Evolutionary conservation across 768 basidiomycete species (phyloP), one percentile per base, ranked within the genome.

Genomic region (Hygrophorus russula): DNA sequence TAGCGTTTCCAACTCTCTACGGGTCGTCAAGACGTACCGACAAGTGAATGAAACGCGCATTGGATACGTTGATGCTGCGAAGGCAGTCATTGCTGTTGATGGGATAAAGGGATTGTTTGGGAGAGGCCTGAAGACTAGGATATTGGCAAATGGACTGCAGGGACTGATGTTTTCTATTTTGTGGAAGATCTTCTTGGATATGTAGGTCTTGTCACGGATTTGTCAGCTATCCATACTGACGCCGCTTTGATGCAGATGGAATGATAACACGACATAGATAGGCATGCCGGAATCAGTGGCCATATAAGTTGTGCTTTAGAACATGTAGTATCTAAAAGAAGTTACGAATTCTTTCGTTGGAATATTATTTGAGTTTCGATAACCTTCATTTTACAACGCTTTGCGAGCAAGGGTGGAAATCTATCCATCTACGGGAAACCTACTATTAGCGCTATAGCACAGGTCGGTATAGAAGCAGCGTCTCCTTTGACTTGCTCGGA

Each of bases 11-110:
- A 97, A 97, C 65, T 89, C 83, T 4, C 66, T 98, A 1, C 76
- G 90, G 14, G 93, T 98, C 2, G 64, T 98, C 56, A 98, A 97
- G 72, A 97, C 94, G 0, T 97, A 96, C 62, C 69, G 93, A 12
- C 94, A 98, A 59, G 90, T 93, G 27, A 78, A 91, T 56, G 80
- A 83, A 47, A 76, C 76, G 4, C 73, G 77, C 24, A 82, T 98
- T 12, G 76, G 81, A 1, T 98, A 97, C 57, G 44, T 69, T 3
- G 76, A 80, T 41, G 87, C 90, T 0, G 91, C 88, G 0, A 71
- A 71, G 38, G 78, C 75, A 4, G 84, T 98, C 37, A 66, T 96
- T 30, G 72, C 71, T 1, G 61, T 65, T 0, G 92, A 96, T 51
- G 93, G 92, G 9, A 43, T 80, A n/a, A 55, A 57, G 15, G 92